A percentile compares a stretch with the other conserved stretches of the same genome.
phyloP scores from a whole-genome alignment of 306 rosid species.

The Medicago arabica region DNA sequence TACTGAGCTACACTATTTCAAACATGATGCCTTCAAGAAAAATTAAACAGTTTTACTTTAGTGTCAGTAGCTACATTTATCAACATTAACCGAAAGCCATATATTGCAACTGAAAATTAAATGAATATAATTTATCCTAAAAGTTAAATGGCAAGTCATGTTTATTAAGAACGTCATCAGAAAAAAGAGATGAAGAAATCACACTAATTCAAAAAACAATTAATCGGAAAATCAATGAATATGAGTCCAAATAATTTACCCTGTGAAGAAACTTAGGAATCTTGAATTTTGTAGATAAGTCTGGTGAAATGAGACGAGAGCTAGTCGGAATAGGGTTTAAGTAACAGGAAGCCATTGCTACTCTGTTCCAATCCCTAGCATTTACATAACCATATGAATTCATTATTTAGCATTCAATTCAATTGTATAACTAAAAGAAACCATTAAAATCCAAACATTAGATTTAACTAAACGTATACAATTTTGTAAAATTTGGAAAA shows the following conservation, averaged over 20 bases:
- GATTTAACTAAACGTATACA: no score
- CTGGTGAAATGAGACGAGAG: slow-evolving; percentile 51
- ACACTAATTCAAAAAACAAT: background rate
- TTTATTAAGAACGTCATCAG: slow-evolving; percentile 6
- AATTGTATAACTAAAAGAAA: slow-evolving; percentile 9
- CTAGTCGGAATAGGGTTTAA: slow-evolving; percentile 50
- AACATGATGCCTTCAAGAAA: slow-evolving; percentile 1
- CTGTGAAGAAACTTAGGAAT: slow-evolving; percentile 54
- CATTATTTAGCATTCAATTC: background rate
- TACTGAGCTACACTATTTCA: background rate
- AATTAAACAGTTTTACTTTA: background rate
- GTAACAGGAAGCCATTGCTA: slow-evolving; percentile 64
- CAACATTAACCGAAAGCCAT: background rate
- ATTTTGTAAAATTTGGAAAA: no score
- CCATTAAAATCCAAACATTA: background rate
- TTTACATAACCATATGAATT: slow-evolving; percentile 32
- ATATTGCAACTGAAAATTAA: background rate
- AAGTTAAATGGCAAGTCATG: background rate
- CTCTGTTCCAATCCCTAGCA: slow-evolving; percentile 40
- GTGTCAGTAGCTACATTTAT: slow-evolving; percentile 17
- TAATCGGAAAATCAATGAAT: no score
- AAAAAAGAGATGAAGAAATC: slow-evolving; percentile 10
- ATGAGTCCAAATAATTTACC: slow-evolving; percentile 56
- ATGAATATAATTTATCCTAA: background rate
- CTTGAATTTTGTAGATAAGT: slow-evolving; percentile 50